Conservation (phyloP, 768 basidiomycete species). For the Gelatoporia subvermispora region DNA sequence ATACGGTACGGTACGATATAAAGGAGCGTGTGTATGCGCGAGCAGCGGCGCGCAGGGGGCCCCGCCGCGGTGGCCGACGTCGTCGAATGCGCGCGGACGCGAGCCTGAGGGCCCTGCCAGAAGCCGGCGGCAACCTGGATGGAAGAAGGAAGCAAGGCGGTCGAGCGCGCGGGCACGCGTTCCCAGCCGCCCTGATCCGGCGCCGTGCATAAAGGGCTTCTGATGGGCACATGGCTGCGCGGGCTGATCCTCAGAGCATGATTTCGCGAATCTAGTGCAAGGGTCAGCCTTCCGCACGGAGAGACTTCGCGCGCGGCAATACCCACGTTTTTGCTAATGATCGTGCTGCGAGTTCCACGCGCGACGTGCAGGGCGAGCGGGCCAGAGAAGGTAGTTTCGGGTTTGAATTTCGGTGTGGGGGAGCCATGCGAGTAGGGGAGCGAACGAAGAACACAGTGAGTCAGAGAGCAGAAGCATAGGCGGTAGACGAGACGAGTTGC, state of each 20-base stretch:
- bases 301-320: constrained; percentile 5
- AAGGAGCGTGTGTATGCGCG: not conserved
- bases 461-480: constrained; percentile 6
- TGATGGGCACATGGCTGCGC: not conserved
- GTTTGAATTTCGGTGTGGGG: not conserved
- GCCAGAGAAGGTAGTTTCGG: not conserved
- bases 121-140: too few species aligned
- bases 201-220: not conserved
- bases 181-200: not conserved
- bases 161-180: too few species aligned
- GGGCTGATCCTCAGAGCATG: constrained; percentile 34
- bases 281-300: constrained; percentile 1
- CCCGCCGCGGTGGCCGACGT: too few species aligned
- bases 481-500: not conserved
- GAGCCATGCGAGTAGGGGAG: constrained; percentile 1
- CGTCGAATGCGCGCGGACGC: too few species aligned
- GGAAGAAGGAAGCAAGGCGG: too few species aligned
- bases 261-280: constrained; percentile 44
- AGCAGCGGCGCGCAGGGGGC: too few species aligned
- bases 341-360: constrained; percentile 38
- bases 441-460: not conserved
- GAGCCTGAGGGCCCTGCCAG: too few species aligned
- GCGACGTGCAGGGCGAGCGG: not conserved
- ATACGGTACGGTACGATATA: too few species aligned
- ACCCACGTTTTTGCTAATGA: constrained; percentile 71